These are phyloP conservation scores for Populus tremula DNA, from an alignment of 345 rosid species.

Conservation along the genomic window DNA sequence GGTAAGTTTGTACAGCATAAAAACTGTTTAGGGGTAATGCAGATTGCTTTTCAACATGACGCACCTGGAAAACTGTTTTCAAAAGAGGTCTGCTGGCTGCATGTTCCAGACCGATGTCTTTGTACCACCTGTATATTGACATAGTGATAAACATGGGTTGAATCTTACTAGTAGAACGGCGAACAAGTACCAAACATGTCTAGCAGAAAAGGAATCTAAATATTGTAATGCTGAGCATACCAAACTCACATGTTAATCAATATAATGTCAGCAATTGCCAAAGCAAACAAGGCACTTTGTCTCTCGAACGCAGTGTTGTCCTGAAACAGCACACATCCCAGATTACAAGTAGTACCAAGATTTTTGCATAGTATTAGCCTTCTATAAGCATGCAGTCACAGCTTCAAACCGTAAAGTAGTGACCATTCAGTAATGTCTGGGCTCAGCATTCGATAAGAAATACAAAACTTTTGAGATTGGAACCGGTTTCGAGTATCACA, in stretches of 20 bases:
- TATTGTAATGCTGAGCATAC: neutral
- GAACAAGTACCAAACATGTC: neutral
- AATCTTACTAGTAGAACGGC: neutral
- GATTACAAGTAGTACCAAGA: neutral
- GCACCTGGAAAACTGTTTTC: neutral
- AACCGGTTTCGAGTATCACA: too few relatives aligned
- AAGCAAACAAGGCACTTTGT: constrained; percentile 67
- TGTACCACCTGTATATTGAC: neutral
- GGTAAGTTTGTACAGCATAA: neutral
- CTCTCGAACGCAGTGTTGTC: constrained; percentile 78
- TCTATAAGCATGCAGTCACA: neutral
- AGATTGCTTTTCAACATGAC: neutral
- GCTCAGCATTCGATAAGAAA: neutral
- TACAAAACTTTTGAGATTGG: too few relatives aligned
- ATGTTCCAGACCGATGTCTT: neutral
- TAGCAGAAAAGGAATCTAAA: neutral
- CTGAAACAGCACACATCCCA: constrained; percentile 34
- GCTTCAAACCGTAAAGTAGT: neutral
- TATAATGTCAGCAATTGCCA: constrained; percentile 18
- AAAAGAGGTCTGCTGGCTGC: neutral
- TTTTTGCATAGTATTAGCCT: too few relatives aligned
- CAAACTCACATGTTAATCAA: neutral
- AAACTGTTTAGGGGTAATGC: neutral
- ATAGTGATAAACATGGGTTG: constrained; percentile 2
- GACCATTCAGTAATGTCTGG: neutral